Base-by-base conservation (phyloP, 1,284 basidiomycete species). In the Hemileia vastatrix region DNA sequence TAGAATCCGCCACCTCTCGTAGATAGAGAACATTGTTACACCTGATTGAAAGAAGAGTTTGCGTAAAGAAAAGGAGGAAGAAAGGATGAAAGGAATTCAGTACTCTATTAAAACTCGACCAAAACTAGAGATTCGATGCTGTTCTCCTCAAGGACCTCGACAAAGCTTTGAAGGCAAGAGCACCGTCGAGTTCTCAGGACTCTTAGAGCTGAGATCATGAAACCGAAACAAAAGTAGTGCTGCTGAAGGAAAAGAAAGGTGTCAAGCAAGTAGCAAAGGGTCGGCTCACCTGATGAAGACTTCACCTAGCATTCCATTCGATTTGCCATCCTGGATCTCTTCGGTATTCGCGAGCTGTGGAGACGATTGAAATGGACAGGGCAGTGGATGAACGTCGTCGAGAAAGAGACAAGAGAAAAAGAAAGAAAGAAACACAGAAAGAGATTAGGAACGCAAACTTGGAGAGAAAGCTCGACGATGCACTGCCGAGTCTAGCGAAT, bases 271-370 rank as follows among this genome's bases (percentile, higher is more conserved):
- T 27, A 27, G 27, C 27, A 27, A 27, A 27, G 27, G 27, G 27
- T 27, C 27, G 31, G 59, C 66, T 24, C 33, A 68, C 52, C 73
- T 67, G n/a, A 75, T 73, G 54, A 75, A 74, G 24, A 75, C 73
- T 53, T 75, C 73, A 19, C 73, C 73, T 6, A 75, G 67, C 66
- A 70, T 72, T 6, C 73, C 73, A 57, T 75, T 73, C 13, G 72
- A 73, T 48, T 72, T 73, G 47, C 73, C 73, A 45, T 75, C 73
- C 40, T 72, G 68, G 32, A 75, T 67, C 64, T 75, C 73, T 51
- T 75, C 73, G 6, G 73, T 73, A 63, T 75, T 75, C 43, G 72
- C 72, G 3, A 75, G 65, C 68, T 70, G 58, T 24, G 36, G 19
- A 18, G 27, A 27, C 27, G 27, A 27, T 27, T 27, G 27, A 27